phyloP scores from a whole-genome alignment of 2,329 filamentous ascomycete species.

The Plectosphaerella sp. region DNA sequence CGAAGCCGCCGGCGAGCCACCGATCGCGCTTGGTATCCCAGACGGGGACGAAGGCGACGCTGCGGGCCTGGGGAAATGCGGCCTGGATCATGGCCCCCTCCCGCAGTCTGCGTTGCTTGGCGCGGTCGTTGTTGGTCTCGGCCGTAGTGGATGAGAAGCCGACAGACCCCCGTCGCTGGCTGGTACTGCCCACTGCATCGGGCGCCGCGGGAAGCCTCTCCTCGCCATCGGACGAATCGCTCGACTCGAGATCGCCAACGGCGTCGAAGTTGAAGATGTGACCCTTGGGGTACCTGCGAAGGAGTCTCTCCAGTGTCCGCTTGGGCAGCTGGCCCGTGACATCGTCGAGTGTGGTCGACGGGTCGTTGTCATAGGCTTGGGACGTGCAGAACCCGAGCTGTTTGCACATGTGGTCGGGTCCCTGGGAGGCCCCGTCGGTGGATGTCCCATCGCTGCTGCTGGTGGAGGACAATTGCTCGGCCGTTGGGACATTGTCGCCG shows the following conservation, averaged over 20 bases:
- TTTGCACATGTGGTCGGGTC: constrained; percentile 3
- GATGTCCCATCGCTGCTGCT: background rate
- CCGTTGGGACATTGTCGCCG: background rate
- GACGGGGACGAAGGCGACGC: constrained; percentile 23
- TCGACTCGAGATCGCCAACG: constrained; percentile 15
- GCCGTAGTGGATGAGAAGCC: background rate
- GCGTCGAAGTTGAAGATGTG: constrained; percentile 25
- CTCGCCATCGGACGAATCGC: constrained; percentile 7
- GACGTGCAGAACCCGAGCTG: constrained; percentile 17
- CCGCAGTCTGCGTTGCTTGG: background rate
- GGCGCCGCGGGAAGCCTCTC: background rate
- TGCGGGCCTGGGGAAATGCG: constrained; percentile 15
- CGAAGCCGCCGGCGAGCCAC: constrained; percentile 29
- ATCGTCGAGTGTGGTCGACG: constrained; percentile 8
- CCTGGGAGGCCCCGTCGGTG: background rate
- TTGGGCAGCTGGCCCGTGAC: constrained; percentile 19
- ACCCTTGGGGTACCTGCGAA: constrained; percentile 26
- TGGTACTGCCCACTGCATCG: background rate
- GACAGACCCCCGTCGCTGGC: constrained; percentile 2
- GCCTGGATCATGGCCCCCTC: background rate
- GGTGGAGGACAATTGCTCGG: background rate
- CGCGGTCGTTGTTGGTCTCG: background rate
- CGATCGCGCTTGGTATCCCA: constrained; percentile 23
- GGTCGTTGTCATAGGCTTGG: background rate
- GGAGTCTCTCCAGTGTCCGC: constrained; percentile 19